phyloP scores from a whole-genome alignment of 768 basidiomycete species.

The Mycena galericulata region DNA sequence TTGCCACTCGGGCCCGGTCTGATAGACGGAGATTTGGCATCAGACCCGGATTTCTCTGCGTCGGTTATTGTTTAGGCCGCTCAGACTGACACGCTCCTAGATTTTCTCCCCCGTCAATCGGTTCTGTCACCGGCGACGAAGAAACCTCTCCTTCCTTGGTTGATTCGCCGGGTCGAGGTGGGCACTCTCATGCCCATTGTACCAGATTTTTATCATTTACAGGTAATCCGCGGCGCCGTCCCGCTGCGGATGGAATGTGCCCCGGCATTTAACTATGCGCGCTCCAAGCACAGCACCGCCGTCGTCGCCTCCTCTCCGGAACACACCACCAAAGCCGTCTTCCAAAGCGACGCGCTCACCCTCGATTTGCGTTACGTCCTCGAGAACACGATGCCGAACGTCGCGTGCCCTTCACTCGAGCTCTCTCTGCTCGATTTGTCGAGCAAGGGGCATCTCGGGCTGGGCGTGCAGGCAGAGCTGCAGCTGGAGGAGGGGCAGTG shows the following conservation, averaged over 20 bases:
- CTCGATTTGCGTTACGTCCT: slow-evolving; percentile 85
- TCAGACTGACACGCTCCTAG: slow-evolving; percentile 47
- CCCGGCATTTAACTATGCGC: slow-evolving; percentile 96
- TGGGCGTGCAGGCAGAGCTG: slow-evolving; percentile 68
- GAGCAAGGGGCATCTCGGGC: slow-evolving; percentile 81
- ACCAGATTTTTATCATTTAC: slow-evolving; percentile 27
- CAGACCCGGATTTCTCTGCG: neutral
- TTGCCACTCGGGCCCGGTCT: slow-evolving; percentile 14
- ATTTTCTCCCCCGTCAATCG: slow-evolving; percentile 82
- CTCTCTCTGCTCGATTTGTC: slow-evolving; percentile 74
- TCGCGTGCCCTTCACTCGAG: slow-evolving; percentile 62
- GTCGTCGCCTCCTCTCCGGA: slow-evolving; percentile 55
- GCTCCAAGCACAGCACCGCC: slow-evolving; percentile 75
- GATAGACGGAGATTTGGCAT: neutral
- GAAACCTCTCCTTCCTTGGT: slow-evolving; percentile 84
- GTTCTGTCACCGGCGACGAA: slow-evolving; percentile 47
- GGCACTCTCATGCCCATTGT: neutral
- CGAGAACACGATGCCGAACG: slow-evolving; percentile 62
- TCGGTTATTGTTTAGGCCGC: neutral
- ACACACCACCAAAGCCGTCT: slow-evolving; percentile 64
- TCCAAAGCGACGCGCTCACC: slow-evolving; percentile 65
- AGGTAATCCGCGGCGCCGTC: slow-evolving; percentile 87
- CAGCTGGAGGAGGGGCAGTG: slow-evolving; percentile 85
- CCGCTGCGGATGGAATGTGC: slow-evolving; percentile 90
- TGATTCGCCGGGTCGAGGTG: slow-evolving; percentile 85